Percentiles rank a stretch among this genome's conserved stretches.
phyloP scores from a whole-genome alignment of 1,284 basidiomycete genomes.

The Grifola frondosa region DNA sequence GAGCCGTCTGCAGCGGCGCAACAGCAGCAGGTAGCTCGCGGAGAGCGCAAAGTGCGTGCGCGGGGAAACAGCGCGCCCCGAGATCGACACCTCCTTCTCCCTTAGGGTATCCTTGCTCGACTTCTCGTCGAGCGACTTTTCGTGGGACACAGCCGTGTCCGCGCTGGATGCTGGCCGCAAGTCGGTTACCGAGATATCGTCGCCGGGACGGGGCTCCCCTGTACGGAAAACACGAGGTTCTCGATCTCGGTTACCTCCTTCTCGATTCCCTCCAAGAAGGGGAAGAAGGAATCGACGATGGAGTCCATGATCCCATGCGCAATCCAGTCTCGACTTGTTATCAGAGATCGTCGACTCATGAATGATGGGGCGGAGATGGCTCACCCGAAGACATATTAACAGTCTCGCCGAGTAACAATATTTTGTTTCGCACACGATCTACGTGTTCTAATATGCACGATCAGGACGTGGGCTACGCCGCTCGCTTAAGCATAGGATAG shows the following conservation, averaged over 20 bases:
- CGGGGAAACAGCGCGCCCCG: slow-evolving; percentile 4
- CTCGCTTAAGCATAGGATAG: not conserved
- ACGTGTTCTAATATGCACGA: slow-evolving; percentile 62
- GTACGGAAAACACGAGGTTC: slow-evolving; percentile 54
- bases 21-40: slow-evolving; percentile 14
- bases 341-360: not conserved
- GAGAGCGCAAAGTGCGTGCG: slow-evolving; percentile 26
- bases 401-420: slow-evolving; percentile 58
- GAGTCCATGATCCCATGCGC: slow-evolving; percentile 93
- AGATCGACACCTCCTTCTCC: slow-evolving; percentile 5
- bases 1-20: slow-evolving; percentile 21
- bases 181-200: not conserved
- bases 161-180: slow-evolving; percentile 1
- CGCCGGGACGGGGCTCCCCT: slow-evolving; percentile 11
- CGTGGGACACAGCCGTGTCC: slow-evolving; percentile 1
- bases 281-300: slow-evolving; percentile 93
- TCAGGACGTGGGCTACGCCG: not conserved
- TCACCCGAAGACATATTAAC: slow-evolving; percentile 69
- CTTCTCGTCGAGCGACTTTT: slow-evolving; percentile 10
- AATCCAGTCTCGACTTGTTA: slow-evolving; percentile 75
- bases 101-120: slow-evolving; percentile 1
- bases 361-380: slow-evolving; percentile 16
- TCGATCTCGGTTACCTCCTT: slow-evolving; percentile 82
- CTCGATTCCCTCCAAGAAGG: slow-evolving; percentile 82
- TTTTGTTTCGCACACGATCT: slow-evolving; percentile 73